Conservation (phyloP, 1,139 yeast genomes). For the Wickerhamiella pararugosa region DNA sequence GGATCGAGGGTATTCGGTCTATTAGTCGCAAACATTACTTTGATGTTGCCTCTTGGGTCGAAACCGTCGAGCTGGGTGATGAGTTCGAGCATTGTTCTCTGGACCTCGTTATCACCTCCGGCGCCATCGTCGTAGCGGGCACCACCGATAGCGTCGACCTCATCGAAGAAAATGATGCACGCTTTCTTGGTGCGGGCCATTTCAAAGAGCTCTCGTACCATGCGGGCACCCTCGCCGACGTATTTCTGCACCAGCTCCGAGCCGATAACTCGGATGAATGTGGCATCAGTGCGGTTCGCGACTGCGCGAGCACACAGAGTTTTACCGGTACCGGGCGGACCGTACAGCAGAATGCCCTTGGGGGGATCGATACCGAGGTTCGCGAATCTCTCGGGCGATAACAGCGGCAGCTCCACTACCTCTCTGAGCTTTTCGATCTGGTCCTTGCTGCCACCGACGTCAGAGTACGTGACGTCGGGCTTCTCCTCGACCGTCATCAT, state of each 20-base stretch:
- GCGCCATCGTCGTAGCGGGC: conserved; percentile 99
- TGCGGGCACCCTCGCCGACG: conserved; percentile 98
- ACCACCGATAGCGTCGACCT: conserved; percentile 97
- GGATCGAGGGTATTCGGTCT: conserved; percentile 97
- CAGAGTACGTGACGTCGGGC: conserved; percentile 73
- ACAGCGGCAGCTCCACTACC: conserved; percentile 87
- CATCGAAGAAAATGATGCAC: conserved; percentile 90
- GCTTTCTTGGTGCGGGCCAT: conserved; percentile 98
- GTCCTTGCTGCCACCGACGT: conserved; percentile 96
- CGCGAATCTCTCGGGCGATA: conserved; percentile 92
- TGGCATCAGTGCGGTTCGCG: conserved; percentile 96
- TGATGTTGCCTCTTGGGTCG: conserved; percentile 95
- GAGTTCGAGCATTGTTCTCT: conserved; percentile 95
- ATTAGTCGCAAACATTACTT: conserved; percentile 98
- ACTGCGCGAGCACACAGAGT: conserved; percentile 97
- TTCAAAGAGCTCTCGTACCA: conserved; percentile 95
- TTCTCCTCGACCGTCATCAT: conserved; percentile 99
- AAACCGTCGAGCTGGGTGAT: conserved; percentile 96
- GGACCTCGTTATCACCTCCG: conserved; percentile 98
- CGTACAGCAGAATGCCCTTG: conserved; percentile 86
- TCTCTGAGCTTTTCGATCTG: conserved; percentile 94
- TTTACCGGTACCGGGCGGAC: conserved; percentile 99
- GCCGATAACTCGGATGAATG: conserved; percentile 94
- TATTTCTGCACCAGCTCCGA: conserved; percentile 95
- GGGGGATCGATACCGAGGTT: conserved; percentile 97